Conservation (phyloP, 768 basidiomycete genomes). For the Erythrobasidium yunnanense region DNA sequence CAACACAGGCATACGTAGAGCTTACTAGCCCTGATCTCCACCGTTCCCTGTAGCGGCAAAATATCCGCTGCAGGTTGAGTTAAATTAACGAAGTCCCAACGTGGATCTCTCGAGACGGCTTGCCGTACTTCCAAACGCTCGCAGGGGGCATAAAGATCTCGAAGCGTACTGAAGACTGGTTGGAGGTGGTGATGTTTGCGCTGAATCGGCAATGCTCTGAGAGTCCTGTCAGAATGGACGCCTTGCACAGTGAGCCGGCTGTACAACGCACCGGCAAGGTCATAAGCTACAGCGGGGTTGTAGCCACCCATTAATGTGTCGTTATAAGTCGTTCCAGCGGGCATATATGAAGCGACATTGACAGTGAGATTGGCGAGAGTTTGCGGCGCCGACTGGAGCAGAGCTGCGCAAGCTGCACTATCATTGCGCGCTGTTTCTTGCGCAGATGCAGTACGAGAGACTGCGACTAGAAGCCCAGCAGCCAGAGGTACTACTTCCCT, state of each 20-base stretch:
- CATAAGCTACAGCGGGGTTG: conserved; percentile 26
- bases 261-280: too few species aligned
- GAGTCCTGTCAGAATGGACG: too few species aligned
- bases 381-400: conserved; percentile 21
- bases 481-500: too few species aligned
- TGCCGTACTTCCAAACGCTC: conserved; percentile 25
- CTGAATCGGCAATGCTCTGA: conserved; percentile 37
- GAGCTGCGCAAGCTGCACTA: conserved; percentile 8
- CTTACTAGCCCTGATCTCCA: conserved; percentile 30
- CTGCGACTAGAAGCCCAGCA: too few species aligned
- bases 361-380: conserved; percentile 25
- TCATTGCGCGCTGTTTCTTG: too few species aligned
- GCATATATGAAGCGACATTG: conserved; percentile 23
- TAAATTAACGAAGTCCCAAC: background rate
- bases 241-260: too few species aligned
- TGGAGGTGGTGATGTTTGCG: conserved; percentile 32
- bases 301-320: conserved; percentile 7
- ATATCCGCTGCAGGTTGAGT: background rate
- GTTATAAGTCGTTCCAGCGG: conserved; percentile 14
- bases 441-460: too few species aligned
- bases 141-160: conserved; percentile 32
- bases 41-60: conserved; percentile 32
- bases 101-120: background rate
- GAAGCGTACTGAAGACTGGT: conserved; percentile 27
- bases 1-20: too few species aligned